Conservation (phyloP, 2,329 filamentous ascomycete species). For the Graphium sp. region DNA sequence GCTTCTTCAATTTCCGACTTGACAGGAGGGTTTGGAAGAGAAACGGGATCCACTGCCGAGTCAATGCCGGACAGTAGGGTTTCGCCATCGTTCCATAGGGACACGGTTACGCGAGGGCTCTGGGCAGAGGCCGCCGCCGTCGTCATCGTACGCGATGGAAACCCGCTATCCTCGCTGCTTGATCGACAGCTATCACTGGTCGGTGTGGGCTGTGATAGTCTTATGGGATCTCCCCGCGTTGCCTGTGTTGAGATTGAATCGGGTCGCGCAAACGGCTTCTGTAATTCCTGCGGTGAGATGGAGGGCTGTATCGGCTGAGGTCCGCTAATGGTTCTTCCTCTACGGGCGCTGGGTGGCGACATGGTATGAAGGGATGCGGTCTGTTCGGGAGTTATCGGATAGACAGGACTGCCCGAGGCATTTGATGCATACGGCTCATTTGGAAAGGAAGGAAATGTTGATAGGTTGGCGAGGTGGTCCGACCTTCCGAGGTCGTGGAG, state of each 20-base stretch:
- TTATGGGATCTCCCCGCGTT: constrained; percentile 11
- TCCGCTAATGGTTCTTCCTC: constrained; percentile 10
- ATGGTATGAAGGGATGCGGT: constrained; percentile 29
- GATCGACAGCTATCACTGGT: constrained; percentile 30
- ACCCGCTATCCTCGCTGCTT: constrained; percentile 30
- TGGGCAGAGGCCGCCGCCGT: constrained; percentile 23
- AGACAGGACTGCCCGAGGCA: constrained; percentile 11
- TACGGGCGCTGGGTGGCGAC: constrained; percentile 20
- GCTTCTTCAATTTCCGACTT: too few species aligned
- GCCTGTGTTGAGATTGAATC: too few species aligned
- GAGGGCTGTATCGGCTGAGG: constrained; percentile 14
- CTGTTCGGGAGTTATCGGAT: constrained; percentile 33
- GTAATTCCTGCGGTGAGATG: constrained; percentile 22
- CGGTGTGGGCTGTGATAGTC: constrained; percentile 24
- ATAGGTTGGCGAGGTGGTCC: not conserved
- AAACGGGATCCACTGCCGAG: too few species aligned
- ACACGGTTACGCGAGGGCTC: constrained; percentile 39
- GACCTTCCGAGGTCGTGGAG: too few species aligned
- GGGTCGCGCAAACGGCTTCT: constrained; percentile 22
- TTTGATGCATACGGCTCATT: not conserved
- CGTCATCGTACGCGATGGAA: constrained; percentile 9
- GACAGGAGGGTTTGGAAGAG: too few species aligned
- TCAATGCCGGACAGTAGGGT: too few species aligned
- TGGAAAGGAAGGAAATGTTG: not conserved
- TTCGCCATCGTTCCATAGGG: constrained; percentile 33